Base-by-base conservation (phyloP, 345 rosid species). In the Euclidium syriacum region DNA sequence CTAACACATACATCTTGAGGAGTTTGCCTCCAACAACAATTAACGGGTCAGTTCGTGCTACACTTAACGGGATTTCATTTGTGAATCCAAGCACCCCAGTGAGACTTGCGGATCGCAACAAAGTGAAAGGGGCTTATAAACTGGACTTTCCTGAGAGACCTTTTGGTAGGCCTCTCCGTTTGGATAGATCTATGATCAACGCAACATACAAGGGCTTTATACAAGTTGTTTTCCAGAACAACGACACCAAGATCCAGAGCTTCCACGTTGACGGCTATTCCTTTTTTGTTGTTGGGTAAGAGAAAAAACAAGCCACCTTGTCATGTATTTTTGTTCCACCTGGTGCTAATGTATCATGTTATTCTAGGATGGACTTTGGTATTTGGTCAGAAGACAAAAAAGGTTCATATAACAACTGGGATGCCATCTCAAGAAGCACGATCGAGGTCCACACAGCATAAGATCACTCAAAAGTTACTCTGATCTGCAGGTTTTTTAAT, bases 341-440 rank as follows among this genome's bases (percentile, higher is more conserved):
- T 34, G 34, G 11, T 63, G 52, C 83, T 66, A 85, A 82, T 7
- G 76, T 83, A 52, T 77, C 75, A 38, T 84, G 87, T 27, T 52
- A 52, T 82, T n/a, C 58, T 81, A 94, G 99, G 64, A 87, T 94
- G 97, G 91, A 81, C 67, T 90, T 80, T 77, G 99, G 99, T n/a
- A 27, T 77, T 0, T 94, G 99, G 97, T 72, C 90, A 14, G 96
- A 87, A 77, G 80, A 66, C 72, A 79, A 64, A 65, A 84, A 85
- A 75, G 73, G 78, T 47, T 66, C 77, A 9, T 90, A 94, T 60
- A 94, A 94, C 74, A 79, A 70, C 29, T 90, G 34, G 33, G 75
- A 90, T 62, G 91, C 95, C 6, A 87, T 94, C 62, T 87, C 86
- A 36, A 84, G 96, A 42, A 52, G 80, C 76, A 90, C 99, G 16